These are phyloP conservation scores for Apiospora sp. DNA, from an alignment of 2,329 filamentous ascomycete genomes.

Conservation along the genomic window DNA sequence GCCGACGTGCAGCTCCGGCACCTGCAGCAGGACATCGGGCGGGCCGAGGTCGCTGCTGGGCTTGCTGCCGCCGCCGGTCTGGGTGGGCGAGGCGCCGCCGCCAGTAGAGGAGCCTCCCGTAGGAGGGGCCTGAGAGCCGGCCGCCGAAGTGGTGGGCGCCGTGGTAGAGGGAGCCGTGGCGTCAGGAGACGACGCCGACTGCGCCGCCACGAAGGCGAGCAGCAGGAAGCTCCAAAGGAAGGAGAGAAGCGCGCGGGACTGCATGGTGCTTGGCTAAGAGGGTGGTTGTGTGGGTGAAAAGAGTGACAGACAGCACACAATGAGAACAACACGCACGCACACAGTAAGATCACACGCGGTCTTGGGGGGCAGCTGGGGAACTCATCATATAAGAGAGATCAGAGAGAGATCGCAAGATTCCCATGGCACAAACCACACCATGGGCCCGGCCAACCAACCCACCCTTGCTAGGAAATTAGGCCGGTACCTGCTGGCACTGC, in stretches of 20 bases:
- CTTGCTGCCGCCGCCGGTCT: conserved; percentile 34
- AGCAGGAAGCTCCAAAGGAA: conserved; percentile 43
- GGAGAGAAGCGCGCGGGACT: conserved; percentile 33
- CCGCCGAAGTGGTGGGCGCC: conserved; percentile 25
- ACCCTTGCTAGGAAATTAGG: conserved; percentile 13
- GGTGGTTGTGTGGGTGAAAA: conserved; percentile 30
- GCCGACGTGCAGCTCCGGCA: conserved; percentile 65
- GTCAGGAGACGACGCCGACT: conserved; percentile 42
- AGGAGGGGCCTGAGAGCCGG: too few species aligned
- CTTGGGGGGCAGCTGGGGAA: conserved; percentile 23
- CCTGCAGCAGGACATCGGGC: conserved; percentile 65
- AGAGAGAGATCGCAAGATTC: conserved; percentile 20
- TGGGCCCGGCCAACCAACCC: conserved; percentile 8
- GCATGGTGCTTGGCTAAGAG: conserved; percentile 32
- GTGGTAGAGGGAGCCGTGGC: conserved; percentile 29
- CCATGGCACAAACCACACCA: conserved; percentile 22
- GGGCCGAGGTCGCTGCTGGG: conserved; percentile 42
- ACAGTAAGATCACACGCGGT: background rate
- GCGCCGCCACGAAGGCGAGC: conserved; percentile 41
- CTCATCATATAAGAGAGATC: conserved; percentile 34
- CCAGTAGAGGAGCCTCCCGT: conserved; percentile 11
- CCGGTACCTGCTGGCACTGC: conserved; percentile 21
- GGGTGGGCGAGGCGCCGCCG: conserved; percentile 30
- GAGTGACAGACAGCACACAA: conserved; percentile 28
- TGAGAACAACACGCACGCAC: conserved; percentile 23